Evolutionary conservation across 371 early-diverging fungal species (phyloP), one percentile per base, ranked within the genome.

Genomic region (Dinochytrium kinnereticum): DNA sequence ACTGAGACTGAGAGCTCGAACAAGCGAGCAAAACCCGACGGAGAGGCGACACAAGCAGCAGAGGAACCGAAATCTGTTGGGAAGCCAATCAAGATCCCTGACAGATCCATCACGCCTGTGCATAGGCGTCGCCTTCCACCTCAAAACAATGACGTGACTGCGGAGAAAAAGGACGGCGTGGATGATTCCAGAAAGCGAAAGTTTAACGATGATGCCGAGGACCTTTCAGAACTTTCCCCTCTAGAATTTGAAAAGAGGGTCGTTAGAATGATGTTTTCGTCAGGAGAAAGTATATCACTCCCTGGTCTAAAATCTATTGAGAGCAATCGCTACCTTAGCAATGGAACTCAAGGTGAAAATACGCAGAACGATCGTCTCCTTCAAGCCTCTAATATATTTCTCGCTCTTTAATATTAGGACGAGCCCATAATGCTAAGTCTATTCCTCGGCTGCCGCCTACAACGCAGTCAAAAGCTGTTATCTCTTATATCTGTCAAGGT

Each of bases 401-500:
- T n/a, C n/a, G n/a, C n/a, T n/a, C n/a, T n/a, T n/a, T n/a, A n/a
- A n/a, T n/a, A n/a, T n/a, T n/a, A n/a, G n/a, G n/a, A n/a, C n/a
- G n/a, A n/a, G n/a, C n/a, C n/a, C n/a, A 19, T 38, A 28, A 51
- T 33, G 26, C 66, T 10, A 53, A 0, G 33, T 17, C 3, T 28
- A 34, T 65, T 24, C 28, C 17, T 64, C 65, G n/a, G 10, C 51
- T 51, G 7, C 68, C 68, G 24, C 5, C 19, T 5, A 19, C 51
- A 15, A 30, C 17, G 1, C 2, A 7, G 28, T 68, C 68, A 30
- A 7, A 33, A 34, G 68, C 53, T 49, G 71, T 89, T 1, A 77
- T 92, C 49, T 88, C 89, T 39, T 96, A 93, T 73, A 90, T 96
- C 21, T 90, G 91, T 76, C 89, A 89, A 64, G 94, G 95, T 0